Conservation (phyloP, 2,329 filamentous ascomycete species). For the Fusarium sp. region DNA sequence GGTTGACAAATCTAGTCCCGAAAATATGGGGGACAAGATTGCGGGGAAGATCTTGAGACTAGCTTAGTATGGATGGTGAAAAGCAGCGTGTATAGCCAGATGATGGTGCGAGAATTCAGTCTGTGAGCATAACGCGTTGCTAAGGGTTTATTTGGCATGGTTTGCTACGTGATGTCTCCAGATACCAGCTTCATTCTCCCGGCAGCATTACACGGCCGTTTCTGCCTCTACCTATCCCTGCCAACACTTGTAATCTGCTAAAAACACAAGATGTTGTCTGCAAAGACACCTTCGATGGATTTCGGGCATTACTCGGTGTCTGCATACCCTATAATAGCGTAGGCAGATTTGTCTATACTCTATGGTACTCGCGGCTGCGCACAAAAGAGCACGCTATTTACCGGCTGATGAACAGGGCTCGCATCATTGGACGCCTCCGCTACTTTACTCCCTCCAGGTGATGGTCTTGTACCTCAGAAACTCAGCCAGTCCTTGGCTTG, state of each 20-base stretch:
- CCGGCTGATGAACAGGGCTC: not conserved
- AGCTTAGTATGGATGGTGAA: not conserved
- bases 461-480: conserved; percentile 54
- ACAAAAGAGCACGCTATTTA: not conserved
- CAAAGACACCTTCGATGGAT: not conserved
- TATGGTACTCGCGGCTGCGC: not conserved
- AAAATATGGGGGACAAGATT: not conserved
- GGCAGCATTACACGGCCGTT: not conserved
- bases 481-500: conserved; percentile 1
- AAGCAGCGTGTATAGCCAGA: not conserved
- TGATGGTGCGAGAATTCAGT: not conserved
- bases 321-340: not conserved
- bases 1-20: not conserved
- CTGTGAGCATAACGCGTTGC: not conserved
- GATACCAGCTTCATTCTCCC: not conserved
- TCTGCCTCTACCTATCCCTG: not conserved
- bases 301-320: not conserved
- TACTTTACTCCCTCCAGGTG: not conserved
- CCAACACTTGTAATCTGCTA: not conserved
- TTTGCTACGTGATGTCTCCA: not conserved
- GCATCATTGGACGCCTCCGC: not conserved
- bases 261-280: not conserved
- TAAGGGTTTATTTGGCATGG: not conserved
- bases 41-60: not conserved
- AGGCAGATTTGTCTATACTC: not conserved